Percentiles rank a stretch among this genome's conserved stretches.
phyloP scores from a whole-genome alignment of 1,139 yeast genomes.

The Diutina catenulata region DNA sequence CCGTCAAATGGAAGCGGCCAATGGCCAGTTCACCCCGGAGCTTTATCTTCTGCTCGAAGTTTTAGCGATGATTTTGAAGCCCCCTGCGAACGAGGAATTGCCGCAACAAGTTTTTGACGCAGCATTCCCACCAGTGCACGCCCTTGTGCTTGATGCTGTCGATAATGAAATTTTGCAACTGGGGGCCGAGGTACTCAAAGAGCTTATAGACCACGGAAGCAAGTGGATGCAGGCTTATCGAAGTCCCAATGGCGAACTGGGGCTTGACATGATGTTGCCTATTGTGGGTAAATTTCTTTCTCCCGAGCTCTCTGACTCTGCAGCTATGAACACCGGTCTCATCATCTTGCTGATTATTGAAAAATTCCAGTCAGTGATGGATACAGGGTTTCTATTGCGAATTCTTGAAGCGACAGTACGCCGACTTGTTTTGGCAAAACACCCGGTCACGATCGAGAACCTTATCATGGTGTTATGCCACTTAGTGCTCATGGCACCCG shows the following conservation, averaged over 20 bases:
- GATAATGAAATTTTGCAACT: slow-evolving; percentile 76
- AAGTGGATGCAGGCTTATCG: slow-evolving; percentile 21
- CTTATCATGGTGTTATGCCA: slow-evolving; percentile 68
- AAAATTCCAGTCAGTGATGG: slow-evolving; percentile 41
- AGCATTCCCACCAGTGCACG: slow-evolving; percentile 40
- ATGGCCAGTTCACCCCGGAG: slow-evolving; percentile 41
- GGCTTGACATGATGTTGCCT: slow-evolving; percentile 42
- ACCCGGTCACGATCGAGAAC: slow-evolving; percentile 65
- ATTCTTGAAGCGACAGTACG: slow-evolving; percentile 64
- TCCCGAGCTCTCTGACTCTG: slow-evolving; percentile 64
- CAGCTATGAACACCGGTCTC: slow-evolving; percentile 65
- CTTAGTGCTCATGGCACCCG: slow-evolving; percentile 47
- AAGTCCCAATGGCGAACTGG: slow-evolving; percentile 18
- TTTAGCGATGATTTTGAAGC: slow-evolving; percentile 42
- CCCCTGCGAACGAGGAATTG: slow-evolving; percentile 22
- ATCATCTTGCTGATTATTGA: slow-evolving; percentile 55
- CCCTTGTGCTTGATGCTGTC: slow-evolving; percentile 39
- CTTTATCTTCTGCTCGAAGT: slow-evolving; percentile 59
- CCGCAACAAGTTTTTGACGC: slow-evolving; percentile 37
- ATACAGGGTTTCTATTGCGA: slow-evolving; percentile 37
- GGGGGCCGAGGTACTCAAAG: slow-evolving; percentile 65
- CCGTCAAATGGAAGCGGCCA: slow-evolving; percentile 19
- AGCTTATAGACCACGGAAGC: slow-evolving; percentile 43
- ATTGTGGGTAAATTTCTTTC: slow-evolving; percentile 63
- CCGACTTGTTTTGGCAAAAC: slow-evolving; percentile 54